Base-by-base conservation (phyloP, 768 basidiomycete species). In the Flagelloscypha sp. region DNA sequence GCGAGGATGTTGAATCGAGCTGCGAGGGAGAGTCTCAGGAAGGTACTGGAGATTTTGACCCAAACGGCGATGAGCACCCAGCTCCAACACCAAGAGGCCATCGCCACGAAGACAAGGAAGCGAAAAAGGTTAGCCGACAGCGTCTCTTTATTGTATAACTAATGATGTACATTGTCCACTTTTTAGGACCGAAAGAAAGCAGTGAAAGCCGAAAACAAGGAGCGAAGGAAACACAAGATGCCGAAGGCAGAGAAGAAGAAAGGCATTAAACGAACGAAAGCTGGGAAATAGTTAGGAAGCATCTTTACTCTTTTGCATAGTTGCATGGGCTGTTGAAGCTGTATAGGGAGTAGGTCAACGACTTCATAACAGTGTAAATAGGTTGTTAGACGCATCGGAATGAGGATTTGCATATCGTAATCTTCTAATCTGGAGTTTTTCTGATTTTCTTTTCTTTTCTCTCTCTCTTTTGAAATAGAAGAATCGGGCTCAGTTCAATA, bases 191-290 rank as follows among this genome's bases (percentile, higher is more conserved):
- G 93, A 16, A 97, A 98, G 62, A 87, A 87, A 53, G 78, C 79
- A 4, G 75, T 72, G 18, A 97, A 97, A 55, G 81, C 79, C 37
- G 86, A 87, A 56, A 79, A 84, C 24, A 72, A 80, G 49, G 92
- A 95, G 63, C 84, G 74, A 56, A 71, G 94, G 42, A 88, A 90
- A 58, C 68, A 74, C 47, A 98, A 98, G 65, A 89, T 97, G 70
- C 86, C 93, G 30, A 98, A 98, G 54, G 78, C 83, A 27, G 89
- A 94, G 60, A 98, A 97, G 68, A 88, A 88, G 63, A 72, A 77
- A 27, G 74, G 73, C 44, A 70, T 97, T 48, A 95, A 88, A 49
- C 27, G 45, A 46, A 52, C 54, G n/a, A n/a, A n/a, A n/a, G n/a
- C n/a, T n/a, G n/a, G n/a, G n/a, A n/a, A n/a, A n/a, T n/a, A n/a